phyloP scores from a whole-genome alignment of 768 basidiomycete species.

The Mycena capillaripes region DNA sequence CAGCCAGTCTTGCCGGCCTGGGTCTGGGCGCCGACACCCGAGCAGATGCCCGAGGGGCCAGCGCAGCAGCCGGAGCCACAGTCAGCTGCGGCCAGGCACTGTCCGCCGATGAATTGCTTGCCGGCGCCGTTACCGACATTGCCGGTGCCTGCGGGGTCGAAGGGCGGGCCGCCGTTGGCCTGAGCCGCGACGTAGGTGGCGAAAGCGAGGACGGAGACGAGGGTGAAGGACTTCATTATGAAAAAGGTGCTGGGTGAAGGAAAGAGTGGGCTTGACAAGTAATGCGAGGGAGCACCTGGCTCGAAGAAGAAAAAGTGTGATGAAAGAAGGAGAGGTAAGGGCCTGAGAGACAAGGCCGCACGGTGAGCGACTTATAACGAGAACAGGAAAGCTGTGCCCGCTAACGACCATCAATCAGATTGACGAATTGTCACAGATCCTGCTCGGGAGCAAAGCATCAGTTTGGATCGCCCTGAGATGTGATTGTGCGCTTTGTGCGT shows the following conservation, averaged over 20 bases:
- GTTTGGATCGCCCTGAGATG: too few relatives aligned
- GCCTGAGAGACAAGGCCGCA: not conserved
- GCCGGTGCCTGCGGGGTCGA: slow-evolving; percentile 19
- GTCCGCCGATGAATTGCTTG: slow-evolving; percentile 29
- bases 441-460: too few relatives aligned
- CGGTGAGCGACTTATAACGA: not conserved
- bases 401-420: not conserved
- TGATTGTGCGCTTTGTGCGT: too few relatives aligned
- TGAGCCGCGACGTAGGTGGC: slow-evolving; percentile 18
- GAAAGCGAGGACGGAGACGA: slow-evolving; percentile 22
- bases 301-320: slow-evolving; percentile 28
- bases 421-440: too few relatives aligned
- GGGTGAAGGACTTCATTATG: slow-evolving; percentile 31
- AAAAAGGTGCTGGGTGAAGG: not conserved
- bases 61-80: slow-evolving; percentile 32
- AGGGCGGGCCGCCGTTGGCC: slow-evolving; percentile 25
- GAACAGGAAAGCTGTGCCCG: not conserved
- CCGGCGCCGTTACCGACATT: slow-evolving; percentile 33
- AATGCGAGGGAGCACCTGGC: slow-evolving; percentile 30
- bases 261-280: slow-evolving; percentile 11
- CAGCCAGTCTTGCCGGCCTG: slow-evolving; percentile 32
- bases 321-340: slow-evolving; percentile 29
- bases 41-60: slow-evolving; percentile 30
- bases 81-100: slow-evolving; percentile 19
- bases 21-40: slow-evolving; percentile 21